Evolutionary conservation across 495 filamentous ascomycete species (phyloP).

Genomic region (Cercophora scortea): DNA sequence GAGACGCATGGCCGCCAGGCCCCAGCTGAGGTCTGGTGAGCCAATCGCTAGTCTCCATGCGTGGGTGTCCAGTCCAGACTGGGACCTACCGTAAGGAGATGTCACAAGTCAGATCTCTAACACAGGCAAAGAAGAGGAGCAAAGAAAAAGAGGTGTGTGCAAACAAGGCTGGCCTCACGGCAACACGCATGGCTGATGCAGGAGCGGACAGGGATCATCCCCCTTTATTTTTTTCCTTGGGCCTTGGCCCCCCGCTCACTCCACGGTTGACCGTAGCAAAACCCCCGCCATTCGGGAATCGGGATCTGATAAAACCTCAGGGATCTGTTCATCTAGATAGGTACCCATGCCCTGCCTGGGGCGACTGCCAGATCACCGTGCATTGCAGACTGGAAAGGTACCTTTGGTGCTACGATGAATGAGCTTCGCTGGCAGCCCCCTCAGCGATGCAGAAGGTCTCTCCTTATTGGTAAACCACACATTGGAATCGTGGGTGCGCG

Average conservation of each 20-base stretch:
- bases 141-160: neutral
- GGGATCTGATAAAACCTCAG: neutral
- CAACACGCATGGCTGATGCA: neutral
- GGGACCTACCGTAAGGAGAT: no score
- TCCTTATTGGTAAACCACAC: no score
- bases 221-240: neutral
- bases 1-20: no score
- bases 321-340: neutral
- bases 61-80: no score
- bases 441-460: no score
- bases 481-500: no score
- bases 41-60: no score
- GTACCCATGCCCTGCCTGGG: neutral
- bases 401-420: neutral
- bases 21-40: no score
- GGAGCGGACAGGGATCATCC: neutral
- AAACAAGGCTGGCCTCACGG: conserved; percentile 9
- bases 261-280: no score
- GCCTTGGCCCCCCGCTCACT: neutral
- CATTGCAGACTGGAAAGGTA: conserved; percentile 1
- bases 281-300: conserved; percentile 8
- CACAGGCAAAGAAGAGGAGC: no score
- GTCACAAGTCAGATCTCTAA: no score
- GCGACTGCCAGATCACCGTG: conserved; percentile 2
- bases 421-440: no score